Conservation (phyloP, 768 basidiomycete species). For the Terana coerulea region DNA sequence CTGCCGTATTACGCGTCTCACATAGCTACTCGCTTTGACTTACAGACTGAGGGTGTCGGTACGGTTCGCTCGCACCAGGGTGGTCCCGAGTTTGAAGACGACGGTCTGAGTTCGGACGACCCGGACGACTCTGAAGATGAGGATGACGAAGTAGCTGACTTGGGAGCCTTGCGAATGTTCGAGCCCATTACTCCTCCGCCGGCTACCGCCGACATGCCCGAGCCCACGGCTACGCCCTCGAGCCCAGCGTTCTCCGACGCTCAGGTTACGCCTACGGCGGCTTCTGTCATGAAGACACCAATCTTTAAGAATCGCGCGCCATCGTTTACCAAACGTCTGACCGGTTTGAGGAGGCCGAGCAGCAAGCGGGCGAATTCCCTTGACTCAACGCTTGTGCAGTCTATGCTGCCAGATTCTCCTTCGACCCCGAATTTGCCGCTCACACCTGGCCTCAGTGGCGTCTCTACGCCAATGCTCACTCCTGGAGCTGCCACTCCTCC, state of each 20-base stretch:
- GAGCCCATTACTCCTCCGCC: slow-evolving; percentile 25
- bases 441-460: too few species aligned
- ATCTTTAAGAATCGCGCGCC: slow-evolving; percentile 19
- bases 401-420: slow-evolving; percentile 3
- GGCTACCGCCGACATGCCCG: background rate
- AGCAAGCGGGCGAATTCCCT: slow-evolving; percentile 29
- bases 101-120: slow-evolving; percentile 63
- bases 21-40: background rate
- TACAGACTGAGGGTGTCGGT: slow-evolving; percentile 81
- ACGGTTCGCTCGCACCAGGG: slow-evolving; percentile 65
- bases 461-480: slow-evolving; percentile 11
- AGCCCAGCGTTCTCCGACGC: background rate
- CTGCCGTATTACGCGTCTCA: background rate
- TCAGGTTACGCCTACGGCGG: slow-evolving; percentile 1
- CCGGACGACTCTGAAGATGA: slow-evolving; percentile 35
- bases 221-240: background rate
- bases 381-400: slow-evolving; percentile 15
- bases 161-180: too few species aligned
- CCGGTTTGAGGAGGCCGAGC: slow-evolving; percentile 32
- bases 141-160: slow-evolving; percentile 27
- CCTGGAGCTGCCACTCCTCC: slow-evolving; percentile 20
- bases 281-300: slow-evolving; percentile 4
- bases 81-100: slow-evolving; percentile 64
- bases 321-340: slow-evolving; percentile 28
- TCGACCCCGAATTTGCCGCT: slow-evolving; percentile 14